phyloP scores from a whole-genome alignment of 2,329 filamentous ascomycete species.

The Colletotrichum orchidophilum region DNA sequence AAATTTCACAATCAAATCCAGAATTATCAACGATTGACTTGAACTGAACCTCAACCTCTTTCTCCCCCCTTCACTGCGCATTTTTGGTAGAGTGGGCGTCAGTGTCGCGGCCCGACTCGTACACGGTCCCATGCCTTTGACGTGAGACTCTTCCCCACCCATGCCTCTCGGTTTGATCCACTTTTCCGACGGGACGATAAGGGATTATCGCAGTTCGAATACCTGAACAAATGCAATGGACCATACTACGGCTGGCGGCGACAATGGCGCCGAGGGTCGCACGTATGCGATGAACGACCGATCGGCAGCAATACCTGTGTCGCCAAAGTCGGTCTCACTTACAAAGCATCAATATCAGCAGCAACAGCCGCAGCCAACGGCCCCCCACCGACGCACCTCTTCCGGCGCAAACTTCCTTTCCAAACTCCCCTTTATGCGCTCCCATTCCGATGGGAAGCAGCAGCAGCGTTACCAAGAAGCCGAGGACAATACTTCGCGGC shows the following conservation, averaged over 20 bases:
- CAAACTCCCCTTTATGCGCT: constrained; percentile 74
- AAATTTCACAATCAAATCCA: not conserved
- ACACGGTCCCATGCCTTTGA: constrained; percentile 4
- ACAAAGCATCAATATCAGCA: not conserved
- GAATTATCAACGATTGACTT: not conserved
- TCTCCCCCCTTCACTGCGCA: too few species aligned
- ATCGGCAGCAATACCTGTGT: not conserved
- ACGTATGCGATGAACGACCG: not conserved
- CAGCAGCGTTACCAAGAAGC: constrained; percentile 38
- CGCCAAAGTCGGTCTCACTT: not conserved
- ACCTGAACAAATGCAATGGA: constrained; percentile 17
- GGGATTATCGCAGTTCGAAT: constrained; percentile 19
- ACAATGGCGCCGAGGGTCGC: not conserved
- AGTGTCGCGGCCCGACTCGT: not conserved
- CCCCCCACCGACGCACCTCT: constrained; percentile 53
- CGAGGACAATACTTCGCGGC: constrained; percentile 43
- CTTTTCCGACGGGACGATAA: constrained; percentile 9
- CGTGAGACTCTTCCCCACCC: not conserved
- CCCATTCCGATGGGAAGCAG: constrained; percentile 42
- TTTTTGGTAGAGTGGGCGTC: not conserved
- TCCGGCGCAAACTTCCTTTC: constrained; percentile 73
- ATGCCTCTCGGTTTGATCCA: constrained; percentile 18
- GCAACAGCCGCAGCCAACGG: not conserved
- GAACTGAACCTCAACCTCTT: not conserved
- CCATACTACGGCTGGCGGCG: not conserved